These are phyloP conservation scores for Acanthamoeba triangularis DNA, from an alignment of 208 protist species.

Conservation along the genomic window DNA sequence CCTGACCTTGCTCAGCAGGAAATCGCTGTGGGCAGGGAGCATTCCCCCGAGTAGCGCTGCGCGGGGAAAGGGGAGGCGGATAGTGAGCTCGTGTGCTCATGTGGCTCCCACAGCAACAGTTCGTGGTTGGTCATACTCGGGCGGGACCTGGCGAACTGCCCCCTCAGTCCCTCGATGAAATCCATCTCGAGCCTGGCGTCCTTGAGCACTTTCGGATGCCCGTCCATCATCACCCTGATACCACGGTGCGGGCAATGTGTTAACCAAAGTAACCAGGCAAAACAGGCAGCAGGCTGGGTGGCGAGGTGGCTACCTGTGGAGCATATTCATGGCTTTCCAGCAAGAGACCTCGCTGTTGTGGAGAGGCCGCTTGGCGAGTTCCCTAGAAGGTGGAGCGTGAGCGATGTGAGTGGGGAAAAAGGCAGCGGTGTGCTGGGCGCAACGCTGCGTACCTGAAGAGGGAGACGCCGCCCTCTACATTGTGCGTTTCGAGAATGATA, in stretches of 20 bases:
- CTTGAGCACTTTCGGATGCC: background rate
- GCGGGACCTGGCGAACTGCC: background rate
- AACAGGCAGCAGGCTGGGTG: background rate
- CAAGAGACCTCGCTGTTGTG: constrained; percentile 47
- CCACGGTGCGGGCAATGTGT: background rate
- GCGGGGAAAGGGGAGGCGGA: background rate
- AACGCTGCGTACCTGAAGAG: constrained; percentile 36
- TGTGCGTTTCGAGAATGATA: constrained; percentile 70
- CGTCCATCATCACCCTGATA: constrained; percentile 21
- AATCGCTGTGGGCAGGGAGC: constrained; percentile 39
- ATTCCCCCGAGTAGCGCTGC: background rate
- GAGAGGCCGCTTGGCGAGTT: constrained; percentile 33
- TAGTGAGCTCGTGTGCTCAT: background rate
- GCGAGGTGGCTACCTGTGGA: background rate
- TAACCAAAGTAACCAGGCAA: background rate
- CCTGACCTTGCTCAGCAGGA: constrained; percentile 69
- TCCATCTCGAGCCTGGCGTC: background rate
- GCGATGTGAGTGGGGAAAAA: background rate
- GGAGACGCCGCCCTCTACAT: constrained; percentile 40
- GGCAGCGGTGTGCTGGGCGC: too few species aligned
- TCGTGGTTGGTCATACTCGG: background rate
- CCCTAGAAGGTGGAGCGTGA: background rate
- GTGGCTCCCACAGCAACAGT: too few species aligned
- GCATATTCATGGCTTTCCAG: constrained; percentile 61
- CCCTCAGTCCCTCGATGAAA: background rate